Base-by-base conservation (phyloP, 2,329 filamentous ascomycete genomes). In the Acephala macrosclerotiorum region DNA sequence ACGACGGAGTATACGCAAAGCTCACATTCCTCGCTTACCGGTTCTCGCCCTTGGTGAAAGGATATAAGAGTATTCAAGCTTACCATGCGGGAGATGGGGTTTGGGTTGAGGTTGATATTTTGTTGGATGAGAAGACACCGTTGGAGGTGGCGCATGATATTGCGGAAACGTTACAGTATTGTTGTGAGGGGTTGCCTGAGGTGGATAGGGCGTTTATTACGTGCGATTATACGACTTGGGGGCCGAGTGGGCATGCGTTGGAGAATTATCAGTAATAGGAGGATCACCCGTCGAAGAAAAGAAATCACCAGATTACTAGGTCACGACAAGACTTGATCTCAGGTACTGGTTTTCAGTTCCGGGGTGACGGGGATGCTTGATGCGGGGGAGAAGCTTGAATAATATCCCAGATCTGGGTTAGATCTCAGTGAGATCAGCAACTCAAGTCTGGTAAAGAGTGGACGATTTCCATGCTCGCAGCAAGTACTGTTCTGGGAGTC, bases 61-160 rank as follows among this genome's bases (percentile, higher is more conserved):
- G 82, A 0, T 83, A 84, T 72, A 85, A 85, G 71, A 79, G 74
- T 25, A 77, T 85, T 47, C 84, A 78, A 55, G 82, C 83, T 0
- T 88, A 89, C 70, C 85, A 89, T 71, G 84, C 84, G 0, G 86
- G 86, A 7, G 86, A 89, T 70, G 85, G 85, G 0, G 80, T 88
- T 0, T 88, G 85, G 83, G 85, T 85, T 0, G 86, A 89, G 72
- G 81, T 86, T 20, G 86, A 89, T 70, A 79, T 88, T 18, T 71
- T 89, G 55, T 74, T 88, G 73, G 80, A 83, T 45, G 81, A 83
- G 67, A 78, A 83, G 45, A 82, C 81, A 2, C 80, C 79, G 22
- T 70, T 89, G 60, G 80, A 80, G 47, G 77, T 76, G 40, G 80
- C 80, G 2, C 86, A 89, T 66, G 86, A 89, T 75, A 79, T 88